Base-by-base conservation (phyloP, 495 filamentous ascomycete species). In the Recurvomyces mirabilis region DNA sequence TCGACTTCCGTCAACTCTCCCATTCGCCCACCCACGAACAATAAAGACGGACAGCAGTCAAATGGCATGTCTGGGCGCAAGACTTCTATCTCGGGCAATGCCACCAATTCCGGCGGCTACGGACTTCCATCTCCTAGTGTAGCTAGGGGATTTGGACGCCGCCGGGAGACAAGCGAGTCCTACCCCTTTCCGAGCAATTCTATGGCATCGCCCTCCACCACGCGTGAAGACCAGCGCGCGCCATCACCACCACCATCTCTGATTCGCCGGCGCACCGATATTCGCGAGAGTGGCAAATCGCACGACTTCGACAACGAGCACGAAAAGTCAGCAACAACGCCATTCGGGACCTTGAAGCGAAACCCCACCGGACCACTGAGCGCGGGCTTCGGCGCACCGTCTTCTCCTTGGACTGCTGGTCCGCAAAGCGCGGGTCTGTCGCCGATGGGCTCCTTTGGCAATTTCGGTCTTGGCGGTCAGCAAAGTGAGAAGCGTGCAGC, bases 1-100 rank as follows among this genome's bases (percentile, higher is more conserved):
- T 64, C 79, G 23, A 71, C 72, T 31, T 88, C 89, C 36, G 84
- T 98, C 53, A 98, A 96, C 60, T 95, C 91, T 12, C 79, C 86
- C 18, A 66, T 95, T 20, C 17, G 21, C 37, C 14, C n/a, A 23
- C 20, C 15, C 4, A 13, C 21, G 13, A 23, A 68, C 36, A 75
- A 71, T 50, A 88, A 93, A 56, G 85, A 93, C 34, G 74, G 69
- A 30, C 67, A 65, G 29, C 65, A 70, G 20, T 66, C 64, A n/a
- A 68, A 73, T 15, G 70, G 67, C 11, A 17, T 34, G 56, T 71
- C 26, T 70, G 72, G 59, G 74, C 82, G 88, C 40, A 93, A 89
- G 63, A 65, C 74, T 11, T 93, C 86, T 0, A 59, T 93, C 19
- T 85, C 84, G 5, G 74, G 79, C 38, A 66, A 53, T 17, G 65